phyloP scores from a whole-genome alignment of 2,329 filamentous ascomycete genomes.

The Tolypocladium tundrense region DNA sequence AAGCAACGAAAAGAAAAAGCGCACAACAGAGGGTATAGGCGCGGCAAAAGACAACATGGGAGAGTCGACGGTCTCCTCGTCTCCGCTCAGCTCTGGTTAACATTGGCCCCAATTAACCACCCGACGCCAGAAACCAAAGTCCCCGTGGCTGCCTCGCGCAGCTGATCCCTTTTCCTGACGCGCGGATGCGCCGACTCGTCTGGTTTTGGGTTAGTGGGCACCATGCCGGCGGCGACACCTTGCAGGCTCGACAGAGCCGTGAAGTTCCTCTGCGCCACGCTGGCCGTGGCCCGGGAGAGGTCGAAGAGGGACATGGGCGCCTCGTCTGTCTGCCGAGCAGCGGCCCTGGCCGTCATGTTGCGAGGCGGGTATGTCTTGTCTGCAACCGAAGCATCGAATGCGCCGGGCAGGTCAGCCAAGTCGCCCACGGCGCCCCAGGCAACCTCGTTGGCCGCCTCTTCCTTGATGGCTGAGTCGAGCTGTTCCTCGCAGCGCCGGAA shows the following conservation, averaged over 20 bases:
- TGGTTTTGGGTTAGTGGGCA: constrained; percentile 5
- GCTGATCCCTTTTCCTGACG: constrained; percentile 61
- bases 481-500: constrained; percentile 74
- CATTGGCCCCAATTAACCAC: constrained; percentile 53
- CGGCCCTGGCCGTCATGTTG: constrained; percentile 22
- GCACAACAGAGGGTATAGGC: neutral
- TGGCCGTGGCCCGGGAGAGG: constrained; percentile 49
- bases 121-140: constrained; percentile 57
- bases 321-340: constrained; percentile 35
- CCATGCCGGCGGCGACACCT: constrained; percentile 10
- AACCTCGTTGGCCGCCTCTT: constrained; percentile 58
- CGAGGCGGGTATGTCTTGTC: constrained; percentile 15
- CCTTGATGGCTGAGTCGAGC: constrained; percentile 53
- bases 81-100: constrained; percentile 9
- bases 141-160: constrained; percentile 56
- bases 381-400: constrained; percentile 29
- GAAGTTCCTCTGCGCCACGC: constrained; percentile 48
- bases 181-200: constrained; percentile 24
- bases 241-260: constrained; percentile 44
- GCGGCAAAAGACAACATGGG: neutral
- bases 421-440: constrained; percentile 61
- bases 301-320: constrained; percentile 57
- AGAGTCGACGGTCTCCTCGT: neutral
- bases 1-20: neutral
- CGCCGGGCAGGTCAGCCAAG: constrained; percentile 44